Conservation (phyloP, 495 filamentous ascomycete species). For the Rhypophila decipiens region DNA sequence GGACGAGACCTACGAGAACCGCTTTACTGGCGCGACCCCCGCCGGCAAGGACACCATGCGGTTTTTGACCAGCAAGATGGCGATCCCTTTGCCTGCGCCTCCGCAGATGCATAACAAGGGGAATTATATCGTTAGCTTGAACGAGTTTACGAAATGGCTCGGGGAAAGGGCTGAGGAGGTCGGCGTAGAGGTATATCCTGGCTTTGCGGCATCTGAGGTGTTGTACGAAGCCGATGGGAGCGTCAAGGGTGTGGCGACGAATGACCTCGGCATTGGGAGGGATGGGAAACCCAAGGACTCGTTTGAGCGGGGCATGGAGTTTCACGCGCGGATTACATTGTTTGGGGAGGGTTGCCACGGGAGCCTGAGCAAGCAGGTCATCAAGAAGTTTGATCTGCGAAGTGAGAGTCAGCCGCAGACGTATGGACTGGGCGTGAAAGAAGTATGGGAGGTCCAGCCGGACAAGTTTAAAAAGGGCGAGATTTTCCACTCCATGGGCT, state of each 20-base stretch:
- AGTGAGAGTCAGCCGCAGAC: slow-evolving; percentile 88
- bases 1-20: slow-evolving; percentile 72
- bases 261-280: slow-evolving; percentile 79
- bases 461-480: slow-evolving; percentile 87
- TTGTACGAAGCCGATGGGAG: slow-evolving; percentile 81
- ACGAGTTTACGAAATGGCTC: slow-evolving; percentile 91
- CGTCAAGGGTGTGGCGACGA: slow-evolving; percentile 92
- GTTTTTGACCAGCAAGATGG: slow-evolving; percentile 77
- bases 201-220: slow-evolving; percentile 90
- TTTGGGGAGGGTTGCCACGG: slow-evolving; percentile 96
- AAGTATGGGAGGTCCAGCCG: slow-evolving; percentile 93
- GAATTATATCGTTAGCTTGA: slow-evolving; percentile 95
- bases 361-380: slow-evolving; percentile 89
- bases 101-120: slow-evolving; percentile 98
- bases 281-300: slow-evolving; percentile 78
- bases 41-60: slow-evolving; percentile 83
- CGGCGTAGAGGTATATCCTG: slow-evolving; percentile 97
- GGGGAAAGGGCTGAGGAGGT: slow-evolving; percentile 91
- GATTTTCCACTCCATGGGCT: slow-evolving; percentile 87
- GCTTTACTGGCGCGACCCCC: slow-evolving; percentile 78
- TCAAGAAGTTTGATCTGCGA: slow-evolving; percentile 89
- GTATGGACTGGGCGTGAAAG: slow-evolving; percentile 90
- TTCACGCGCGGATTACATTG: slow-evolving; percentile 89
- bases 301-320: slow-evolving; percentile 99
- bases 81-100: slow-evolving; percentile 76